phyloP scores from a whole-genome alignment of 1,139 yeast genomes.

The Blastobotrys serpentis region DNA sequence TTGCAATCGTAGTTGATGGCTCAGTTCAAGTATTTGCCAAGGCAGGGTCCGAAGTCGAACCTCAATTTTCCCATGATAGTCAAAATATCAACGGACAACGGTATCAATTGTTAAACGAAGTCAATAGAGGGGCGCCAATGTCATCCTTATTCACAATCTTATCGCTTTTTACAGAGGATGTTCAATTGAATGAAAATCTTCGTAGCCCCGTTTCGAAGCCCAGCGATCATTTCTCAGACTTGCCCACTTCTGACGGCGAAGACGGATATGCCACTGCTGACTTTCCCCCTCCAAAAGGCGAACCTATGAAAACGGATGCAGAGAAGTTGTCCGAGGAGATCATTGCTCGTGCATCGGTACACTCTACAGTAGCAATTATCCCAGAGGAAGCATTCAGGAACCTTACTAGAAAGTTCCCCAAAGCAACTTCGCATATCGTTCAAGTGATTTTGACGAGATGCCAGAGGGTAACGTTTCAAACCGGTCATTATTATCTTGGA shows the following conservation, averaged over 20 bases:
- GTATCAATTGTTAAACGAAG: slow-evolving; percentile 78
- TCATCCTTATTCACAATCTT: slow-evolving; percentile 80
- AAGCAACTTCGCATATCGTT: slow-evolving; percentile 89
- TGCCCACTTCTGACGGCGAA: slow-evolving; percentile 17
- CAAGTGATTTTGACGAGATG: slow-evolving; percentile 87
- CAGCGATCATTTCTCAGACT: slow-evolving; percentile 18
- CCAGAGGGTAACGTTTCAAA: slow-evolving; percentile 86
- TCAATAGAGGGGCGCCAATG: slow-evolving; percentile 79
- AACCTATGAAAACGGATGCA: slow-evolving; percentile 21
- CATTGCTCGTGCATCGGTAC: slow-evolving; percentile 59
- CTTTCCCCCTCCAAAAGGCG: slow-evolving; percentile 2
- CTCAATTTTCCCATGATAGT: slow-evolving; percentile 7
- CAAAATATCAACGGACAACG: slow-evolving; percentile 49
- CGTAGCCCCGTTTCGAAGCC: slow-evolving; percentile 11
- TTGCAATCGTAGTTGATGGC: slow-evolving; percentile 94
- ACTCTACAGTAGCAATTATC: slow-evolving; percentile 87
- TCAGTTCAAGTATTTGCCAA: slow-evolving; percentile 75
- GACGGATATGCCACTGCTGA: neutral
- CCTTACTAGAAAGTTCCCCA: slow-evolving; percentile 74
- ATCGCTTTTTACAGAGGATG: slow-evolving; percentile 58
- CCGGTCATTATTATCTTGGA: slow-evolving; percentile 84
- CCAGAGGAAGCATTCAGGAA: slow-evolving; percentile 81
- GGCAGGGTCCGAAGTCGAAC: slow-evolving; percentile 34
- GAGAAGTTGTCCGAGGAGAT: slow-evolving; percentile 44
- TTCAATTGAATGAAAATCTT: slow-evolving; percentile 25